Conservation (phyloP, 2,329 filamentous ascomycete genomes). For the Diplodia corticola region DNA sequence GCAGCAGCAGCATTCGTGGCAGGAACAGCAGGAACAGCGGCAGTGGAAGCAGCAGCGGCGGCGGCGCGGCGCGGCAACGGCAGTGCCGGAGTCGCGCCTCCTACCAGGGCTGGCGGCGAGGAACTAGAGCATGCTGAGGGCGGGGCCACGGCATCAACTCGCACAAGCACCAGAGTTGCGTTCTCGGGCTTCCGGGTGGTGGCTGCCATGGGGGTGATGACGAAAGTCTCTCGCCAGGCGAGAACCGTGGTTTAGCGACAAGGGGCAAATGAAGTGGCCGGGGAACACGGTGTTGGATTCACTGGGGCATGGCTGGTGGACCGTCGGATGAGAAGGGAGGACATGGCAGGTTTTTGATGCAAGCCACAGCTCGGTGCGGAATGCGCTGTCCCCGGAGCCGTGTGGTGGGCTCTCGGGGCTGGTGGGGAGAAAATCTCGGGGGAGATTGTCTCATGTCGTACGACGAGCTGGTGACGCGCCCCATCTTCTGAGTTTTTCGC, state of each 20-base stretch:
- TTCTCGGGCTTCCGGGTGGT: conserved; percentile 6
- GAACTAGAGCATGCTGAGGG: not conserved
- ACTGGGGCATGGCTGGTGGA: not conserved
- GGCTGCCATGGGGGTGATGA: conserved; percentile 7
- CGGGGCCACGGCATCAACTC: conserved; percentile 2
- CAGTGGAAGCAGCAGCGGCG: not conserved
- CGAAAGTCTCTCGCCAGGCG: not conserved
- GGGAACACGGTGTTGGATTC: not conserved
- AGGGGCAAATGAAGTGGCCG: not conserved
- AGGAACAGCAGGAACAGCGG: not conserved
- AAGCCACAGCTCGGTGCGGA: not conserved
- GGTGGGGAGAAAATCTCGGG: conserved; percentile 15
- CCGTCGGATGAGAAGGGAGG: not conserved
- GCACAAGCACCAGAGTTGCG: conserved; percentile 11
- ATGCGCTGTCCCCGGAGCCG: not conserved
- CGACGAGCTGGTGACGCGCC: conserved; percentile 20
- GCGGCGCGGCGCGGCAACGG: not conserved
- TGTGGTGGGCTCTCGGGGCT: not conserved
- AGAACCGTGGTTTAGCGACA: conserved; percentile 8
- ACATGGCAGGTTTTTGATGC: not conserved
- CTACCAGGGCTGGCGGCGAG: not conserved
- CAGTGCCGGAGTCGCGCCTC: not conserved
- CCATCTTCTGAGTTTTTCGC: not conserved
- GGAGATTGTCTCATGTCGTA: conserved; percentile 17
- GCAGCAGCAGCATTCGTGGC: not conserved